A percentile compares a stretch with the other conserved stretches of the same genome.
These are phyloP conservation scores for Lyophyllum semitale DNA, from an alignment of 768 basidiomycete genomes.

Conservation along the genomic window DNA sequence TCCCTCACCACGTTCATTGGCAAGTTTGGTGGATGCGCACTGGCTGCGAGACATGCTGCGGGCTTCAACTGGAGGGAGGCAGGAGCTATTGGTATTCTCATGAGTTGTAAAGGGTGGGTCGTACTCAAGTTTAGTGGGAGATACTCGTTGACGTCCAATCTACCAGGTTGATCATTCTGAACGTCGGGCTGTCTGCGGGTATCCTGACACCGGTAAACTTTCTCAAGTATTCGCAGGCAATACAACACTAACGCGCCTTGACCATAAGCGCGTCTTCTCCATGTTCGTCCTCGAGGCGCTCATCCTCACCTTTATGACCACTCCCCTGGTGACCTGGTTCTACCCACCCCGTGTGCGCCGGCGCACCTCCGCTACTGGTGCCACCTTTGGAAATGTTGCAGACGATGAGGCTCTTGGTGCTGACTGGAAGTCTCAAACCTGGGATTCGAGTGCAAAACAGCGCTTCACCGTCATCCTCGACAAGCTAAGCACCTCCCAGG, in stretches of 20 bases:
- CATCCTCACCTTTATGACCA: constrained; percentile 83
- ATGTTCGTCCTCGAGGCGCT: constrained; percentile 94
- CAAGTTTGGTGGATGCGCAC: constrained; percentile 85
- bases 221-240: not conserved
- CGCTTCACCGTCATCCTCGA: constrained; percentile 87
- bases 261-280: constrained; percentile 75
- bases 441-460: constrained; percentile 4
- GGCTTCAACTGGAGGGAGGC: constrained; percentile 84
- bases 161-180: constrained; percentile 87
- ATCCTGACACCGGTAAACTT: constrained; percentile 63
- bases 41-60: constrained; percentile 64
- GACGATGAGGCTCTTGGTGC: constrained; percentile 32
- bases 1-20: constrained; percentile 85
- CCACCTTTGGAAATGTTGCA: constrained; percentile 47
- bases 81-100: constrained; percentile 83
- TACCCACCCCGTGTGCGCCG: constrained; percentile 66
- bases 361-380: constrained; percentile 47
- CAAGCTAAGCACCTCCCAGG: constrained; percentile 87
- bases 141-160: not conserved
- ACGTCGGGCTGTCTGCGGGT: constrained; percentile 82
- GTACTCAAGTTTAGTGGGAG: not conserved
- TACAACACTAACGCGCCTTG: not conserved
- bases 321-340: constrained; percentile 65
- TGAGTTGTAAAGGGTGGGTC: constrained; percentile 91
- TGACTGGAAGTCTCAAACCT: constrained; percentile 6